Evolutionary conservation across 1,139 yeast genomes (phyloP).

Genomic region (Casaregolazyma suthepensis): DNA sequence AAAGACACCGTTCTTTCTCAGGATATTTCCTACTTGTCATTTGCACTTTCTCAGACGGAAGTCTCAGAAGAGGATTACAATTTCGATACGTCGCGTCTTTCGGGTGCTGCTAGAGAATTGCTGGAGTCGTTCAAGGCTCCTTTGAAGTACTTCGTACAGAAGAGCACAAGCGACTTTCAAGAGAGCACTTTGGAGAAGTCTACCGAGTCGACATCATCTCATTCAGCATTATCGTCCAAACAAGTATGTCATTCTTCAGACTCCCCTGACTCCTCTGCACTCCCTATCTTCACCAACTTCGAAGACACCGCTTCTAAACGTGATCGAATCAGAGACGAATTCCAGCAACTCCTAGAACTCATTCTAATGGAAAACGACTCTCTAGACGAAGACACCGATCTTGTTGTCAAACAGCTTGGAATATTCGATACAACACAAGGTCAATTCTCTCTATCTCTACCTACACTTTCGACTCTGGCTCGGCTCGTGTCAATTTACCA

Average conservation of each 20-base stretch:
- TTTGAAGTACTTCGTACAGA: background rate
- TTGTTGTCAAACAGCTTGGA: background rate
- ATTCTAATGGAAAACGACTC: background rate
- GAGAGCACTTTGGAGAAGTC: background rate
- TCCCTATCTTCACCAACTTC: background rate
- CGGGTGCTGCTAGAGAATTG: background rate
- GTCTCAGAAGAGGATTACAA: background rate
- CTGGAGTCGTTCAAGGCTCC: background rate
- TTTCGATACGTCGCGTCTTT: background rate
- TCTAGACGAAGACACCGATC: background rate
- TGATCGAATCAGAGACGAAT: slow-evolving; percentile 1
- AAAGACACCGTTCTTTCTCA: background rate
- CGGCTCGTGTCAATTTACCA: background rate
- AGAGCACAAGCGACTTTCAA: background rate
- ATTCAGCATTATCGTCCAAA: background rate
- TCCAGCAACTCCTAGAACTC: background rate
- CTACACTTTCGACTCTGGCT: background rate
- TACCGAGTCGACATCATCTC: background rate
- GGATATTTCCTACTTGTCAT: slow-evolving; percentile 5
- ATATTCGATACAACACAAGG: background rate
- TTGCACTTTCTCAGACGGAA: background rate
- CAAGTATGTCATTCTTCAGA: background rate
- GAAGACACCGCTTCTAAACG: slow-evolving; percentile 1
- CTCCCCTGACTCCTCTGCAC: background rate
- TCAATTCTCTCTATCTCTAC: background rate